A percentile compares a stretch with the other conserved stretches of the same genome.
Conservation (phyloP, 2,329 filamentous ascomycete genomes). For the Venturia pyrina region DNA sequence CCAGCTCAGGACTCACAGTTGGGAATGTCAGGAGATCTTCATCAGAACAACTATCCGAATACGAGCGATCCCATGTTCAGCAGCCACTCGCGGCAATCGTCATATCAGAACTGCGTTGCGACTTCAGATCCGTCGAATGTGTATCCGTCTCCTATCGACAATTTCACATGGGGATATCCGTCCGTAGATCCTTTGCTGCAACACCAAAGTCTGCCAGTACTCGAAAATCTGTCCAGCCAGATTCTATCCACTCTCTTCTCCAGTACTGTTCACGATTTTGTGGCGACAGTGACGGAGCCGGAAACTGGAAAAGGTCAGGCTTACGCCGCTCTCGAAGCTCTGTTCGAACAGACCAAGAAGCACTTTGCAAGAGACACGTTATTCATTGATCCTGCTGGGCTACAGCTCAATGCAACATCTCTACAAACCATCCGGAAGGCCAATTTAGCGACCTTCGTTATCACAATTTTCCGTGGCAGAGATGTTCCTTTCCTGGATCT, state of each 20-base stretch:
- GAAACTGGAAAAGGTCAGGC: conserved; percentile 11
- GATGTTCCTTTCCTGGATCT: conserved; percentile 55
- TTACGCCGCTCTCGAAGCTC: conserved; percentile 8
- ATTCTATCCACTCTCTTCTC: conserved; percentile 10
- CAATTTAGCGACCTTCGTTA: conserved; percentile 56
- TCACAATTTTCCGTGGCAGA: conserved; percentile 52
- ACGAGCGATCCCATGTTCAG: conserved; percentile 4
- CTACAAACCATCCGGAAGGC: conserved; percentile 41
- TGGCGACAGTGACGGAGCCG: not conserved
- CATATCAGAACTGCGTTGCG: not conserved
- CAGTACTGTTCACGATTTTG: conserved; percentile 8
- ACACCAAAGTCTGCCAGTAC: conserved; percentile 10
- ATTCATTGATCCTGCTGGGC: not conserved
- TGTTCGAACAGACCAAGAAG: conserved; percentile 12
- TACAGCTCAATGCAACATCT: not conserved
- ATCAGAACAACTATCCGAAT: conserved; percentile 4
- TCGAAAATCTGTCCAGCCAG: conserved; percentile 13
- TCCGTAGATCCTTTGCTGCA: conserved; percentile 8
- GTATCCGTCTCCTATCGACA: conserved; percentile 13
- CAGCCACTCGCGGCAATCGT: not conserved
- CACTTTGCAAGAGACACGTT: conserved; percentile 7
- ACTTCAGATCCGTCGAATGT: conserved; percentile 7
- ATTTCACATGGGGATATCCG: conserved; percentile 10
- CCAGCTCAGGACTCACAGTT: not conserved
- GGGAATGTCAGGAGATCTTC: conserved; percentile 2